Evolutionary conservation across 495 filamentous ascomycete genomes (phyloP).

Genomic region (Neurospora sp.): DNA sequence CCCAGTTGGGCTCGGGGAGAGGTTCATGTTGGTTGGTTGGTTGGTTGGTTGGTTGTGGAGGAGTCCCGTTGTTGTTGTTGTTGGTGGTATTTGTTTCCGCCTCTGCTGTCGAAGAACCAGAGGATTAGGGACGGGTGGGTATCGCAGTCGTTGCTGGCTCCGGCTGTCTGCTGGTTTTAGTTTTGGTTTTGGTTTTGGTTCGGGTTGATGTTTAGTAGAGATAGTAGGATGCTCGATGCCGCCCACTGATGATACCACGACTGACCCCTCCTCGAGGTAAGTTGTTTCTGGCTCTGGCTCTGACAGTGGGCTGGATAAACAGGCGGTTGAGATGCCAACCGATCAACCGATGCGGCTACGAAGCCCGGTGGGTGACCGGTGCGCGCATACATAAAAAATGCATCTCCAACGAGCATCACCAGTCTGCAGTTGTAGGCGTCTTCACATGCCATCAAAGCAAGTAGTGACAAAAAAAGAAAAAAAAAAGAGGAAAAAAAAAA

Average conservation of each 20-base stretch:
- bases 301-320: conserved; percentile 16
- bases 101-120: conserved; percentile 69
- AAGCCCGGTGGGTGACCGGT: neutral
- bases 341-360: neutral
- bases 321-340: neutral
- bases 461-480: neutral
- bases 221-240: too few relatives aligned
- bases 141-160: neutral
- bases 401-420: neutral
- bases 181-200: neutral
- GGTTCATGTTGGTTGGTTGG: too few relatives aligned
- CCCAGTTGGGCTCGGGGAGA: conserved; percentile 34
- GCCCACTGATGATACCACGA: neutral
- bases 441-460: neutral
- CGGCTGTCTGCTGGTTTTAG: neutral
- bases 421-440: neutral
- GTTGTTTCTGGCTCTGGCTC: too few relatives aligned
- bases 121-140: conserved; percentile 38
- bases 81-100: conserved; percentile 47
- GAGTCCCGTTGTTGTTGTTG: conserved; percentile 16
- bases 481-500: neutral
- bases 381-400: neutral
- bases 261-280: too few relatives aligned
- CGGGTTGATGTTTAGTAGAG: neutral
- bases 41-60: conserved; percentile 2